phyloP scores from a whole-genome alignment of 495 filamentous ascomycete species.

The Parathielavia hyrcaniae region DNA sequence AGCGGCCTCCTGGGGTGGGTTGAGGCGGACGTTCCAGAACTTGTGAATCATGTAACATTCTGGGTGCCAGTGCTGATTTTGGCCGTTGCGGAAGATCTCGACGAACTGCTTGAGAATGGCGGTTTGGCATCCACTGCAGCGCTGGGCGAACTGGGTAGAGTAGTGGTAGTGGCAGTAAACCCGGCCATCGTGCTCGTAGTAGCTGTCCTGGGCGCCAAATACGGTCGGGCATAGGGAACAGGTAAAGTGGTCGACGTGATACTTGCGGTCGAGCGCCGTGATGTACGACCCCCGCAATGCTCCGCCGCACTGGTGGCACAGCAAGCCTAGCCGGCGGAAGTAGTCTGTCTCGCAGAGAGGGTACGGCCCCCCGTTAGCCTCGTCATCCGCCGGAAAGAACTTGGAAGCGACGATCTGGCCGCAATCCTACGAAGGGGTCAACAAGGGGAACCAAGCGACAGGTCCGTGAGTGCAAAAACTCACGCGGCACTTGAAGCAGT shows the following conservation, averaged over 20 bases:
- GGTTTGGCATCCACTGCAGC: slow-evolving; percentile 93
- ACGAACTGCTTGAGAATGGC: slow-evolving; percentile 99
- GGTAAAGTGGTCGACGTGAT: slow-evolving; percentile 98
- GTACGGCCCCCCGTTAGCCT: slow-evolving; percentile 77
- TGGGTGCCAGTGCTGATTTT: slow-evolving; percentile 99
- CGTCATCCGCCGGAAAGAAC: slow-evolving; percentile 94
- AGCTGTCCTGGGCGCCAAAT: slow-evolving; percentile 95
- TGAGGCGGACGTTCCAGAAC: slow-evolving; percentile 96
- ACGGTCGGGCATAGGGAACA: slow-evolving; percentile 96
- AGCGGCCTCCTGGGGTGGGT: slow-evolving; percentile 39
- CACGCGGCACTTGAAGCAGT: slow-evolving; percentile 97
- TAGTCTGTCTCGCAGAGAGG: slow-evolving; percentile 98
- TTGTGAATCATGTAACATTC: slow-evolving; percentile 99
- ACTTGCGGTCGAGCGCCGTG: slow-evolving; percentile 93
- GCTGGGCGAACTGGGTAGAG: slow-evolving; percentile 92
- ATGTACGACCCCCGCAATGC: slow-evolving; percentile 97
- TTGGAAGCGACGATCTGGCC: slow-evolving; percentile 94
- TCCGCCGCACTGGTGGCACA: slow-evolving; percentile 87
- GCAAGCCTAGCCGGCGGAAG: slow-evolving; percentile 82
- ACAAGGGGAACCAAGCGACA: neutral
- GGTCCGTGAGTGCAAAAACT: slow-evolving; percentile 36
- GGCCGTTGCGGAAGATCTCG: slow-evolving; percentile 93
- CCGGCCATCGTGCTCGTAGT: slow-evolving; percentile 94
- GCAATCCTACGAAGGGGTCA: slow-evolving; percentile 66
- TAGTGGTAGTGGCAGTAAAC: slow-evolving; percentile 99